Base-by-base conservation (phyloP, 2,329 filamentous ascomycete species). In the Neurospora crassa region DNA sequence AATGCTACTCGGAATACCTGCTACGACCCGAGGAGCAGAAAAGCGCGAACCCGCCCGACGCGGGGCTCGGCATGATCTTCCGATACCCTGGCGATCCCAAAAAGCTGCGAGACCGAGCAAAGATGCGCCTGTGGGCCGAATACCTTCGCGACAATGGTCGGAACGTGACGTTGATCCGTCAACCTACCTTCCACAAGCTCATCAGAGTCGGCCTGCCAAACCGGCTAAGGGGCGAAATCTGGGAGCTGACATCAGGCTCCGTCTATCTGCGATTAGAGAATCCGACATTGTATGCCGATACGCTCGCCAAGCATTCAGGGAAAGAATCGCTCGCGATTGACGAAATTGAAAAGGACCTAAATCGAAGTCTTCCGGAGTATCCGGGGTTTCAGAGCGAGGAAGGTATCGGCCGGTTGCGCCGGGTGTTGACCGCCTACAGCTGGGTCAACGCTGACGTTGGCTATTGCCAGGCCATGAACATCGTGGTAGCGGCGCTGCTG, bases 401-500 rank as follows among this genome's bases (percentile, higher is more conserved):
- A 78, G 96, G 96, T 18, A 99, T 99, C 75, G 93, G 91, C 67
- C 88, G 96, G 24, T 84, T 99, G 73, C 90, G 96, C 72, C 88
- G 95, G 71, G 96, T 99, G 45, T 85, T 99, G 70, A 98, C 95
- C 1, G 96, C 96, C 5, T 99, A 99, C 83, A 97, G 94, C 82
- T 99, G 96, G 96, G 92, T 91, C 68, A 96, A 99, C 77, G 88
- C 92, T 70, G 94, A 97, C 75, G 94, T 99, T 70, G 96, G 96
- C 75, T 99, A 99, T 81, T 99, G 96, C 80, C 96, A 99, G 82
- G 96, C 96, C 73, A 99, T 99, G 96, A 99, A 99, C 81, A 99
- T 99, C 76, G 96, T 99, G 42, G 95, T 97, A 70, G 96, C 96
- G 20, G 96, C 96, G n/a, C 84, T 99, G 71, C 87, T 99, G 76